Conservation (phyloP, 208 protist species). For the Wallacemonas sp. region DNA sequence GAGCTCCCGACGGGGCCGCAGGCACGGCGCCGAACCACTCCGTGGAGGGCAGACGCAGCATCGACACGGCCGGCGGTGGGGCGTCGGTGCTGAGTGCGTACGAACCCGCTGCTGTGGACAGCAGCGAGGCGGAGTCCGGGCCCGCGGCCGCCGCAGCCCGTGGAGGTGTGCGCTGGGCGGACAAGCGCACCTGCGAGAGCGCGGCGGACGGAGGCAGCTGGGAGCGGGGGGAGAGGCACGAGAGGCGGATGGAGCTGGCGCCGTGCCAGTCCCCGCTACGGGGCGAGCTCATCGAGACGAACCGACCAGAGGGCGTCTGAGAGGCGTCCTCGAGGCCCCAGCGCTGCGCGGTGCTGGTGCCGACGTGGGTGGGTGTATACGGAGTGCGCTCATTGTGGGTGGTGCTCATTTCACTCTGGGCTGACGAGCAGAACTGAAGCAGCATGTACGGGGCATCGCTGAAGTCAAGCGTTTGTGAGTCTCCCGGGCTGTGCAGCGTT, state of each 20-base stretch:
- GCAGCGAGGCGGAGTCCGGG: too few relatives aligned
- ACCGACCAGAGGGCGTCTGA: not conserved
- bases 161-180: too few relatives aligned
- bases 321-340: not conserved
- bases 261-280: not conserved
- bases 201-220: too few relatives aligned
- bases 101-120: too few relatives aligned
- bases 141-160: too few relatives aligned
- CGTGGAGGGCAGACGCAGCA: too few relatives aligned
- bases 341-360: not conserved
- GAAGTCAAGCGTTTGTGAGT: conserved; percentile 3
- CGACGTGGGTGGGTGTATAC: not conserved
- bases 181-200: conserved; percentile 6
- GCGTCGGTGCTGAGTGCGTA: too few relatives aligned
- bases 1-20: too few relatives aligned
- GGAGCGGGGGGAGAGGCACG: not conserved
- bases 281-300: not conserved
- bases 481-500: not conserved
- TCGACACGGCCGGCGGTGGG: too few relatives aligned
- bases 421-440: not conserved
- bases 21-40: too few relatives aligned
- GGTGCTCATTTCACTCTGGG: not conserved
- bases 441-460: not conserved
- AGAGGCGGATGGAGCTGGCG: not conserved
- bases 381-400: not conserved